Evolutionary conservation across 2,329 filamentous ascomycete genomes (phyloP), one percentile per base, ranked within the genome.

Genomic region (Corinectria fuckeliana): DNA sequence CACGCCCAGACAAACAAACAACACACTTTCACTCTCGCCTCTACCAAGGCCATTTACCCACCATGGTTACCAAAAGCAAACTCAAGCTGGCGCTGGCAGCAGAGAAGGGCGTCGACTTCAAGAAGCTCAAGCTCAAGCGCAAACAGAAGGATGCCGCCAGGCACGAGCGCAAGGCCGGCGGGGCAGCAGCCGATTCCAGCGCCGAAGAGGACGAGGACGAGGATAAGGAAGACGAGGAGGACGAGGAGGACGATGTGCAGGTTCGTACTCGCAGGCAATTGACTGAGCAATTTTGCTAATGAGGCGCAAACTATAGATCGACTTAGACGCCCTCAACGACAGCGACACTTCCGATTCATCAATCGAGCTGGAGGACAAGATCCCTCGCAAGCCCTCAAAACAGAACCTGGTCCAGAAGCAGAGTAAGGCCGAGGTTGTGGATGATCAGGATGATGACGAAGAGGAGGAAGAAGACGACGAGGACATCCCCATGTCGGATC

Each of bases 401-500:
- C 81, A 78, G 76, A 84, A 81, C 76, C 75, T 77, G 61, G 32
- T 8, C 7, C n/a, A 16, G 6, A 14, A 36, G 32, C 32, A 36
- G 32, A 36, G 3, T n/a, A 36, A 36, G 32, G 42, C 16, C n/a
- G 23, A n/a, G 9, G n/a, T 20, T 5, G 64, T 68, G 28, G 69
- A 69, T 20, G 78, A 82, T n/a, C n/a, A n/a, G 7, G 80, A 85
- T 0, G 82, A 83, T 0, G 85, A 87, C 0, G 85, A 87, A 0
- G 86, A 89, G 0, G 88, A 88, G 1, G 87, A 89, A 0, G 89
- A 91, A 20, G 90, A 93, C 4, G 91, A 94, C 42, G 92, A 95
- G 66, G 93, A 96, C 65, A 93, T 97, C 42, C 90, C 93, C 4
- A 86, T 97, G 64, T 96, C 92, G 28, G 93, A 97, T 70, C 88